These are phyloP conservation scores for Macrolepiota dolichaula DNA, from an alignment of 768 basidiomycete species.

Conservation along the genomic window DNA sequence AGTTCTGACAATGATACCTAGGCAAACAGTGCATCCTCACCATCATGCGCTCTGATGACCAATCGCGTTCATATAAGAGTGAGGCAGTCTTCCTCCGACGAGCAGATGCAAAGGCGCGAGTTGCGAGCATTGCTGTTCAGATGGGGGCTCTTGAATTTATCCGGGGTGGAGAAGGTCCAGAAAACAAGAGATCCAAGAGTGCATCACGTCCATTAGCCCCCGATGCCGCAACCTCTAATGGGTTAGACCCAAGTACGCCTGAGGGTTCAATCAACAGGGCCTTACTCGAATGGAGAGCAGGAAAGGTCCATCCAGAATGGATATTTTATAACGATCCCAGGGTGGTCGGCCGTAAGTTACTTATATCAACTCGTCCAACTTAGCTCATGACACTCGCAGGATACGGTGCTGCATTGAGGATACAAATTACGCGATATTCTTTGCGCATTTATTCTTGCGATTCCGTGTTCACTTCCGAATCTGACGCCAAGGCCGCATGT, in stretches of 20 bases:
- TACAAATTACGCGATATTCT: conserved; percentile 49
- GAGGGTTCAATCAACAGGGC: conserved; percentile 48
- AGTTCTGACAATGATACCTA: conserved; percentile 20
- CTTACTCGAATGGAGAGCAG: conserved; percentile 53
- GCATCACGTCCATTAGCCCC: conserved; percentile 27
- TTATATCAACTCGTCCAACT: neutral
- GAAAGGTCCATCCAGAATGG: conserved; percentile 52
- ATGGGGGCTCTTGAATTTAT: conserved; percentile 64
- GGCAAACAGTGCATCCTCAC: conserved; percentile 62
- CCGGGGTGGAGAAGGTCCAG: conserved; percentile 33
- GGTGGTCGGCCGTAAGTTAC: conserved; percentile 36
- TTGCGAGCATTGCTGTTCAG: conserved; percentile 50
- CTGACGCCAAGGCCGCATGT: conserved; percentile 49
- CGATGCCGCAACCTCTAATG: conserved; percentile 19
- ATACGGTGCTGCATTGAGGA: conserved; percentile 54
- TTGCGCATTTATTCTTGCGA: conserved; percentile 50
- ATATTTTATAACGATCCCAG: conserved; percentile 45
- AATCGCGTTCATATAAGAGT: conserved; percentile 50
- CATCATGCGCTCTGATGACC: conserved; percentile 52
- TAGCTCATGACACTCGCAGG: conserved; percentile 23
- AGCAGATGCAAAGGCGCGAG: conserved; percentile 51
- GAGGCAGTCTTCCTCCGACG: conserved; percentile 39
- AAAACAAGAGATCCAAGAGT: conserved; percentile 29
- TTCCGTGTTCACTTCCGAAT: conserved; percentile 34
- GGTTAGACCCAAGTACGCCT: conserved; percentile 14